These are phyloP conservation scores for Lentinula sp. DNA, from an alignment of 768 basidiomycete species.

Conservation along the genomic window DNA sequence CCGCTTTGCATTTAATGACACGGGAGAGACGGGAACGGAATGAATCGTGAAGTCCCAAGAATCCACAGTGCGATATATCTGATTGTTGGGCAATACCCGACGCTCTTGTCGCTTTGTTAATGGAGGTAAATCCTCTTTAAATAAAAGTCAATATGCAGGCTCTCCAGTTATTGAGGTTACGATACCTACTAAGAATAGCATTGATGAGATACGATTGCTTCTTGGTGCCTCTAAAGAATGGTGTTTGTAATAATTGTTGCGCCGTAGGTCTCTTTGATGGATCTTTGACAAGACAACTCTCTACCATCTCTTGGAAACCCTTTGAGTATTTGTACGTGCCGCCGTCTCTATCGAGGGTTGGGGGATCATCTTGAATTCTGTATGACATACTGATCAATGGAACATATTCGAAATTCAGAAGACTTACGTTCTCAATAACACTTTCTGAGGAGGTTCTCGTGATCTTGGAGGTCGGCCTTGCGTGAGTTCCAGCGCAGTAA, in stretches of 20 bases:
- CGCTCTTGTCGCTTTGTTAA: slow-evolving; percentile 71
- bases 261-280: slow-evolving; percentile 79
- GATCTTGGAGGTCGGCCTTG: slow-evolving; percentile 86
- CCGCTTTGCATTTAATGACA: not conserved
- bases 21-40: slow-evolving; percentile 20
- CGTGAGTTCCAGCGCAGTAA: slow-evolving; percentile 87
- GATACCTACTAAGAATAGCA: slow-evolving; percentile 56
- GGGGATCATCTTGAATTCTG: slow-evolving; percentile 74
- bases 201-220: slow-evolving; percentile 75
- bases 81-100: slow-evolving; percentile 30
- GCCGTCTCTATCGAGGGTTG: slow-evolving; percentile 67
- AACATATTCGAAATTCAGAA: slow-evolving; percentile 6
- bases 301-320: slow-evolving; percentile 78
- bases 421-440: slow-evolving; percentile 68
- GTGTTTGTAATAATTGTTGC: slow-evolving; percentile 64
- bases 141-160: not conserved
- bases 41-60: slow-evolving; percentile 76
- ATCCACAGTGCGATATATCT: slow-evolving; percentile 49
- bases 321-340: slow-evolving; percentile 74
- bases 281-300: slow-evolving; percentile 80
- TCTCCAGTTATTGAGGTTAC: not conserved
- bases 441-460: slow-evolving; percentile 64
- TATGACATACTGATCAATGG: not conserved
- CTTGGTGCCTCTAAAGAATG: slow-evolving; percentile 78
- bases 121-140: slow-evolving; percentile 62